Evolutionary conservation across 345 rosid genomes (phyloP), one percentile per base, ranked within the genome.

Genomic region (Erodium maritimum): DNA sequence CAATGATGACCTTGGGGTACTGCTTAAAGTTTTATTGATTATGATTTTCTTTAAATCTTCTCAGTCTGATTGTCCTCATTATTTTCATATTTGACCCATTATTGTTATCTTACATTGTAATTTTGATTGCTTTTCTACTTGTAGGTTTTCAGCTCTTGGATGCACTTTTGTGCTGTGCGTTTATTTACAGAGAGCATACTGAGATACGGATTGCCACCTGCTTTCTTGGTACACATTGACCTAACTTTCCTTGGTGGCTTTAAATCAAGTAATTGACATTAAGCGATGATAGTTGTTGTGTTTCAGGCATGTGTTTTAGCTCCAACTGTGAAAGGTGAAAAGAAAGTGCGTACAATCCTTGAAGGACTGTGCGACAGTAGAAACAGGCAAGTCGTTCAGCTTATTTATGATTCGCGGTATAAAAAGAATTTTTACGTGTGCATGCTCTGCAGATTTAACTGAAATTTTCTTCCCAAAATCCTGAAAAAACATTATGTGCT

Each of bases 141-240:
- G 74, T 77, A 94, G 97, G 96, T 90, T 74, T 94, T 94, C 70
- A 87, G 87, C 76, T 84, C 96, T 12, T 94, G 96, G 97, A 94
- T 94, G 99, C 99, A 94, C 75, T 94, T 94, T 64, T 94, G 96
- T 81, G 97, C 96, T 66, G 87, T 94, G n/a, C 95, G 97, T 54
- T 22, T 82, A 60, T 94, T 85, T 71, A 76, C 96, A 53, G 97
- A 94, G 79, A 90, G 99, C 77, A 94, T 94, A 51, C 76, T 94
- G 77, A 84, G 99, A 87, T 87, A 94, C 66, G 99, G 99, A 66
- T 73, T 94, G 72, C 99, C 97, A 9, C 97, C 99, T 5, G 73
- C 88, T 23, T 94, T 94, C 79, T 73, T 94, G 96, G 99, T 90
- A 84, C 57, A 13, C 59, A 23, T 21, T 9, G 17, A 48, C 37